These are phyloP conservation scores for Serendipita vermifera DNA, from an alignment of 768 basidiomycete species.

Conservation along the genomic window DNA sequence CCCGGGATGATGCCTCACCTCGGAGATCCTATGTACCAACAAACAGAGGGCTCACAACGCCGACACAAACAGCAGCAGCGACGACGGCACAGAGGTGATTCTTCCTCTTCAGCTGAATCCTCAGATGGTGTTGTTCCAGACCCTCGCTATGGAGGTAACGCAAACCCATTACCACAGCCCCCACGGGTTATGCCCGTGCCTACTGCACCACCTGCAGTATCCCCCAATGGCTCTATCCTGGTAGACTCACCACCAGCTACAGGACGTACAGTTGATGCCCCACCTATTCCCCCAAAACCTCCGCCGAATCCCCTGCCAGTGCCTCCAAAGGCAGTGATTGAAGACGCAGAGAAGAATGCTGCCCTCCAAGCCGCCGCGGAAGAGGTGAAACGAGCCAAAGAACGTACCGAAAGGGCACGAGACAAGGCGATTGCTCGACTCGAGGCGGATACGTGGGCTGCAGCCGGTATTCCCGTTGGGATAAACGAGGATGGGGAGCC, in stretches of 20 bases:
- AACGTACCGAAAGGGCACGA: neutral
- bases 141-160: neutral
- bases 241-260: constrained; percentile 1
- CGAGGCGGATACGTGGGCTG: neutral
- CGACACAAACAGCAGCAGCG: neutral
- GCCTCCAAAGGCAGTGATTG: neutral
- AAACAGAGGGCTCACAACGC: neutral
- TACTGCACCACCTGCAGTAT: no score
- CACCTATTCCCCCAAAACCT: neutral
- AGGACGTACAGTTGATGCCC: neutral
- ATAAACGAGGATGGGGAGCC: neutral
- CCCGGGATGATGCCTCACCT: neutral
- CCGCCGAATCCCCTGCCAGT: constrained; percentile 1
- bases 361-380: neutral
- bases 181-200: neutral
- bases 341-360: neutral
- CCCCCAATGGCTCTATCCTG: neutral
- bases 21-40: neutral
- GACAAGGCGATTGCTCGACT: neutral
- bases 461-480: neutral
- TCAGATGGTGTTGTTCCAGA: neutral
- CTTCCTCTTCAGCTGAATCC: neutral
- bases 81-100: neutral
- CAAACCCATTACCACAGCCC: neutral
- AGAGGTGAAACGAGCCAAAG: neutral